Conservation (phyloP, 805 yeast genomes). For the Candida ortonii region DNA sequence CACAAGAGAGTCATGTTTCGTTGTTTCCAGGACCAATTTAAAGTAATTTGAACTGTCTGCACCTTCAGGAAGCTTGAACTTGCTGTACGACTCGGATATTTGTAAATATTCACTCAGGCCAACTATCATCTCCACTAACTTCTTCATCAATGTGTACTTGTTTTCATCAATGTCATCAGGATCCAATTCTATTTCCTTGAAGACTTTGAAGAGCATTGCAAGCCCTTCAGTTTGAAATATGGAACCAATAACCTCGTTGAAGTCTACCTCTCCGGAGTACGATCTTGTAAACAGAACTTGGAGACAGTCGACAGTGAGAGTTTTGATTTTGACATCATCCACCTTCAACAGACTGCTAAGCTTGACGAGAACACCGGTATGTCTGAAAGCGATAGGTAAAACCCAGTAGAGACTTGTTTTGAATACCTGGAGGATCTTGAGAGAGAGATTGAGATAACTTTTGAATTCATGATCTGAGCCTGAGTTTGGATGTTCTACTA, state of each 20-base stretch:
- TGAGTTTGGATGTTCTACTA: constrained; percentile 16
- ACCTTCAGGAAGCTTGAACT: constrained; percentile 42
- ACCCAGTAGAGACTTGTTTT: constrained; percentile 93
- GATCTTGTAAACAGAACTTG: constrained; percentile 83
- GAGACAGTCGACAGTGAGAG: constrained; percentile 85
- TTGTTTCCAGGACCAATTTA: constrained; percentile 72
- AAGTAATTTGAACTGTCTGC: constrained; percentile 69
- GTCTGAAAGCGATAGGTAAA: constrained; percentile 67
- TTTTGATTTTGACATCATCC: constrained; percentile 62
- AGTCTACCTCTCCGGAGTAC: constrained; percentile 64
- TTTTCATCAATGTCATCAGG: constrained; percentile 70
- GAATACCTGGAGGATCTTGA: constrained; percentile 72
- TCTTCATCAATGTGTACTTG: constrained; percentile 77
- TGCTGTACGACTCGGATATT: constrained; percentile 14
- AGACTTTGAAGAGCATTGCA: constrained; percentile 61
- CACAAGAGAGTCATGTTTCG: constrained; percentile 81
- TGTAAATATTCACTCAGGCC: constrained; percentile 75
- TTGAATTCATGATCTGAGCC: constrained; percentile 7
- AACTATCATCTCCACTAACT: constrained; percentile 90
- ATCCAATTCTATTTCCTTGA: constrained; percentile 54
- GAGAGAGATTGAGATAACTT: constrained; percentile 41
- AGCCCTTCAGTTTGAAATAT: constrained; percentile 78
- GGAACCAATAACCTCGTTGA: constrained; percentile 72
- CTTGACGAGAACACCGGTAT: constrained; percentile 61
- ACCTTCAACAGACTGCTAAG: constrained; percentile 58